A percentile compares a stretch with the other conserved stretches of the same genome.
Evolutionary conservation across 345 rosid genomes (phyloP).

Genomic region (Lumnitzera racemosa): DNA sequence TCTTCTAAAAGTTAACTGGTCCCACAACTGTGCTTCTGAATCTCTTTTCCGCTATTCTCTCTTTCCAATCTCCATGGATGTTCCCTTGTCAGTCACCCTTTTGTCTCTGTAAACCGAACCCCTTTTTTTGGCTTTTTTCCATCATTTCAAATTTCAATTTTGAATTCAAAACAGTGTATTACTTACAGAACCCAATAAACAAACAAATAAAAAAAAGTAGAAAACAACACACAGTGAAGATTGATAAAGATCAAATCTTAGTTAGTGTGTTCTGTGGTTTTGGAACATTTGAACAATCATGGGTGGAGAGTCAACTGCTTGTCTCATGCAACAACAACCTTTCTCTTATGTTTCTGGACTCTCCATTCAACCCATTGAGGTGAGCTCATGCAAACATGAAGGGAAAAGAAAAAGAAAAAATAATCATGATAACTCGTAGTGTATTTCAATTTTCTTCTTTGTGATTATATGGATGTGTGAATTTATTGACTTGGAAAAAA

Average conservation of each 20-base stretch:
- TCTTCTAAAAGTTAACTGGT: no score
- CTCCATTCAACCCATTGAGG: conserved; percentile 5
- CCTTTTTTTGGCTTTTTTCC: not conserved
- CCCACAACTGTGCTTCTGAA: no score
- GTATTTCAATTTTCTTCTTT: no score
- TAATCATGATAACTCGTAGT: no score
- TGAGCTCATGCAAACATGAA: not conserved
- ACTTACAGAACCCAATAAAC: not conserved
- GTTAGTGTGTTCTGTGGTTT: not conserved
- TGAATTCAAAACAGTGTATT: conserved; percentile 2
- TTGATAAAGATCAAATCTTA: not conserved
- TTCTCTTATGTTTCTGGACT: conserved; percentile 20
- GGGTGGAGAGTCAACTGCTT: conserved; percentile 14
- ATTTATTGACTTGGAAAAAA: no score
- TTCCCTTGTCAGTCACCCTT: no score
- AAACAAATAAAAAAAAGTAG: not conserved
- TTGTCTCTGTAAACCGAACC: no score
- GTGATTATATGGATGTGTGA: no score
- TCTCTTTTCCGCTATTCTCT: no score
- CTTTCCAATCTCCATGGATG: no score
- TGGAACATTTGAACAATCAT: not conserved
- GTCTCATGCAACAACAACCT: conserved; percentile 8
- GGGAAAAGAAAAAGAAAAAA: no score
- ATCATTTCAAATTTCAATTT: conserved; percentile 13
- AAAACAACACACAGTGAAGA: not conserved